Evolutionary conservation across 108 stramenopile genomes (phyloP).

Genomic region (Skeletonema menzelii): DNA sequence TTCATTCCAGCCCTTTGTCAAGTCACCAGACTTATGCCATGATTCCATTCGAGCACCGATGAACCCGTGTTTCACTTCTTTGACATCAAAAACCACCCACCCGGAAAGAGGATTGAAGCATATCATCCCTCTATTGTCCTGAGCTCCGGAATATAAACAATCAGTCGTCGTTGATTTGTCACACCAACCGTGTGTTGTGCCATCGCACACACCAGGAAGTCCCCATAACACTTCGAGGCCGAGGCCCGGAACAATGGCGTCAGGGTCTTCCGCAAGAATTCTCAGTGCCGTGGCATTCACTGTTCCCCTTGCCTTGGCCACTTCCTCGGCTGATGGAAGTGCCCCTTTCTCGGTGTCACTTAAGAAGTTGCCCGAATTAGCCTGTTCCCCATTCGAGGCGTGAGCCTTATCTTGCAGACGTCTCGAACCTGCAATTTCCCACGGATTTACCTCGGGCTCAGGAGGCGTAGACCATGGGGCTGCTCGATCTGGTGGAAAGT

Average conservation of each 20-base stretch:
- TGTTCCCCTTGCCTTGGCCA: not conserved
- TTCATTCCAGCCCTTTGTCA: slow-evolving; percentile 22
- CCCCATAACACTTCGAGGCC: slow-evolving; percentile 40
- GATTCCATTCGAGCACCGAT: slow-evolving; percentile 41
- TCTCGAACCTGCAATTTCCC: slow-evolving; percentile 22
- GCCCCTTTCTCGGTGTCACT: not conserved
- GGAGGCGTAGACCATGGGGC: slow-evolving; percentile 19
- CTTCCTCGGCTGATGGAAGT: not conserved
- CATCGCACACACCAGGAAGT: slow-evolving; percentile 24
- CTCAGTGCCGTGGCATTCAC: not conserved
- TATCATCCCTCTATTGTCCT: slow-evolving; percentile 34
- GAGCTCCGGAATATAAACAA: slow-evolving; percentile 20
- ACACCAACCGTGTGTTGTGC: slow-evolving; percentile 35
- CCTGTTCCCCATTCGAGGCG: not conserved
- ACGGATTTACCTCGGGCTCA: slow-evolving; percentile 13
- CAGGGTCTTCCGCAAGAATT: not conserved
- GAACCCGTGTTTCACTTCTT: slow-evolving; percentile 35
- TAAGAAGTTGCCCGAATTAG: not conserved
- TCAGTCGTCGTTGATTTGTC: slow-evolving; percentile 10
- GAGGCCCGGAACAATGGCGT: slow-evolving; percentile 22
- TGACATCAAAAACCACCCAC: slow-evolving; percentile 38
- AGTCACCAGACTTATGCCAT: slow-evolving; percentile 13
- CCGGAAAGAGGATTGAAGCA: slow-evolving; percentile 36
- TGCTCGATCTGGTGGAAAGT: slow-evolving; percentile 9
- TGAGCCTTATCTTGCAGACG: not conserved